Percentiles rank a stretch among this genome's conserved stretches.
Evolutionary conservation across 805 yeast genomes (phyloP).

Genomic region (Wickerhamomyces queroliae): DNA sequence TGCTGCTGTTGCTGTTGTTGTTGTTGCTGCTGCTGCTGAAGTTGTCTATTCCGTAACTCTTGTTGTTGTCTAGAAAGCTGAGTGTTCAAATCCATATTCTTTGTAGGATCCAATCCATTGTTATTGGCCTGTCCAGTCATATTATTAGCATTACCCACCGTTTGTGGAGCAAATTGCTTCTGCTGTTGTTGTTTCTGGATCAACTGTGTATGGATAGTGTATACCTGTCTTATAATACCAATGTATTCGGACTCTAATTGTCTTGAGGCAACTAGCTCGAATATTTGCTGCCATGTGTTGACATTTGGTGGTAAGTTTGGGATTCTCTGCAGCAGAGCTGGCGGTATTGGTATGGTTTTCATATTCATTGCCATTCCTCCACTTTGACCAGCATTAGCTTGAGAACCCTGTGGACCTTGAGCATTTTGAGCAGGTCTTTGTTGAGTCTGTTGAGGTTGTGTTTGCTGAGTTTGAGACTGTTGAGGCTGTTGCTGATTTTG

Average conservation of each 20-base stretch:
- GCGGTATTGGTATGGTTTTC: conserved; percentile 69
- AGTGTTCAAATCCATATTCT: conserved; percentile 12
- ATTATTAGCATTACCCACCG: conserved; percentile 4
- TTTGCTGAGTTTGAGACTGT: too few relatives aligned
- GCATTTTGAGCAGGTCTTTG: conserved; percentile 1
- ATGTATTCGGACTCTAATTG: conserved; percentile 52
- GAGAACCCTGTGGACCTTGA: conserved; percentile 1
- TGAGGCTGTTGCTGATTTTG: conserved; percentile 27
- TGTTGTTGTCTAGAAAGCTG: conserved; percentile 27
- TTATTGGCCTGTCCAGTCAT: conserved; percentile 2
- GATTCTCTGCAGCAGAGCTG: conserved; percentile 52
- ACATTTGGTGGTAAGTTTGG: conserved; percentile 77
- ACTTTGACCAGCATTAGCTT: neutral
- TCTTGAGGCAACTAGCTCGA: conserved; percentile 54
- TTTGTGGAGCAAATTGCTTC: conserved; percentile 21
- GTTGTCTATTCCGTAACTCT: conserved; percentile 26
- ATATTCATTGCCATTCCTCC: conserved; percentile 29
- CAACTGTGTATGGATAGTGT: conserved; percentile 59
- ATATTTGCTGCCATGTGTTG: conserved; percentile 76
- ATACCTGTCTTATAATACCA: conserved; percentile 58
- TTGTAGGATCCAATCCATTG: conserved; percentile 15
- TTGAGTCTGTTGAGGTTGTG: neutral
- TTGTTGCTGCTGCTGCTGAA: conserved; percentile 26
- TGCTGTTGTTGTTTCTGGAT: conserved; percentile 39
- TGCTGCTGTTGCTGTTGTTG: conserved; percentile 12